Base-by-base conservation (phyloP, 768 basidiomycete species). In the Tylopilus subfusipes region DNA sequence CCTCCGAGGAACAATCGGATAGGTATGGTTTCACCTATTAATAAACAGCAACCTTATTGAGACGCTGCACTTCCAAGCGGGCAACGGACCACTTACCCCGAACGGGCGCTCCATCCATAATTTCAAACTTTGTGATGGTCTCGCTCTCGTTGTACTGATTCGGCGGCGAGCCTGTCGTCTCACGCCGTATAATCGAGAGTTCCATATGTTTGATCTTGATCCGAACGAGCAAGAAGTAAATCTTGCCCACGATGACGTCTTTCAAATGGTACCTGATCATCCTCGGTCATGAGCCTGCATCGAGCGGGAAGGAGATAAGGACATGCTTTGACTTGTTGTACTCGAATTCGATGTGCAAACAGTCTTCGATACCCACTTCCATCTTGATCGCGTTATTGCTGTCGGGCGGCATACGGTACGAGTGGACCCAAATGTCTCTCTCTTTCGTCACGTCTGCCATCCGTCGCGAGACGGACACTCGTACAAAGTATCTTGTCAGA, bases 191-290 rank as follows among this genome's bases (percentile, higher is more conserved):
- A 68, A 98, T 98, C 16, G 94, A 98, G 25, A 98, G 78, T 69
- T 99, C 95, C 96, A 98, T 98, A 63, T 98, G 94, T 73, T 99
- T 98, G 75, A 98, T 99, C 80, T 92, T 98, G 79, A 99, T 98
- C 52, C 97, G 87, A 9, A 98, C 95, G 40, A 98, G 86, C 48
- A 99, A 78, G 77, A 99, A 98, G 77, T 96, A 98, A 69, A 98
- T 98, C 79, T 98, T 98, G 72, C 97, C 97, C 27, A 99, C 95
- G 43, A 98, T 98, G 49, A 98, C 97, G 67, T 98, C 96, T 74
- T 98, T 98, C 55, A 98, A 74, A 68, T 99, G 97, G 73, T 99
- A 99, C 73, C 96, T 99, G 19, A 40, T 45, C 16, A 36, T 40
- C 9, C 30, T 30, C 38, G 18, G 55, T 50, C 53, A 61, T 29